Evolutionary conservation across 306 rosid species (phyloP), one percentile per base, ranked within the genome.

Genomic region (Carpinus fangiana): DNA sequence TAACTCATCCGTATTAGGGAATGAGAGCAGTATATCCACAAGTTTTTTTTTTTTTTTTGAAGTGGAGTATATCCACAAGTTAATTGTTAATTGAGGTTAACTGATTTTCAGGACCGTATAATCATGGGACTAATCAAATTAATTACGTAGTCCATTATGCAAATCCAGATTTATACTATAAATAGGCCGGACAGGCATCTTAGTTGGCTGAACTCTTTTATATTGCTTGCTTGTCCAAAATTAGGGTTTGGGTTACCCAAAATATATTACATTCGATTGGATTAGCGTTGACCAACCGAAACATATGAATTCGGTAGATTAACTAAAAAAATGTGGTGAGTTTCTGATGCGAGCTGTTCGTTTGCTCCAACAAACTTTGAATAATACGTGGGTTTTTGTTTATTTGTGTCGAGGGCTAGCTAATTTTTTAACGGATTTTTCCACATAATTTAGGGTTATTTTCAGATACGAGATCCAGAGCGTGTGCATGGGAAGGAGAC

Each of bases 351-450:
- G 85, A 78, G 88, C 83, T 80, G 85, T 82, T 86, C 81, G 74
- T 80, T 80, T 66, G 82, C 65, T 79, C 76, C 86, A 89, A 87
- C 90, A 77, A 88, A 91, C 91, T 28, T 87, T 86, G 88, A 87
- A 87, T 84, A 80, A 60, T 38, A 4, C 9, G 54, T 65, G 60
- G 14, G 72, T 48, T 23, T 52, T 79, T 70, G 75, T 26, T 80
- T 60, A 70, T 72, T 80, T 76, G 74, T 79, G 54, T 70, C 70
- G 60, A 76, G 56, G 66, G 67, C 64, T 31, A 61, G 67, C 64
- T 31, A 61, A 76, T 72, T 52, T 21, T 59, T 17, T 12, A 38
- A 45, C 16, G 21, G 60, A 31, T 31, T 31, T 12, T 14, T 26
- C 7, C 13, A 7, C 82, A 46, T 73, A 85, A 23, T 81, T 73